Base-by-base conservation (phyloP, 2,329 filamentous ascomycete genomes). In the Lachnellula occidentalis region DNA sequence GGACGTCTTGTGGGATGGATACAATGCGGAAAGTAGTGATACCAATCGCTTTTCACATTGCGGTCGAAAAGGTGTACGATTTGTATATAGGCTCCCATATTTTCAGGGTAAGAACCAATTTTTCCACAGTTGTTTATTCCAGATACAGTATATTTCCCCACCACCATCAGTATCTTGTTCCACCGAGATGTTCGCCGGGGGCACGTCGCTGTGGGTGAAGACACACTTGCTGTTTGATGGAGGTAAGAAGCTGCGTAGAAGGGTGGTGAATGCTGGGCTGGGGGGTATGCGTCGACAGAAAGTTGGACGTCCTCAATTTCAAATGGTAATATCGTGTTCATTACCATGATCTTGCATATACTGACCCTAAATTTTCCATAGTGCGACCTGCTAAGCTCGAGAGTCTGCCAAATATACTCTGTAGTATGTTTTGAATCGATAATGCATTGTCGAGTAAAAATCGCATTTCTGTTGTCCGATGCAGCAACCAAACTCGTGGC, bases 261-360 rank as follows among this genome's bases (percentile, higher is more conserved):
- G 57, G 6, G 37, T 55, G 11, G 50, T 53, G 34, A 45, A 56
- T 45, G 52, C 27, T 37, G 43, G 27, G 27, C 51, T 54, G 5
- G 19, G n/a, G 21, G n/a, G 14, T 34, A 42, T 36, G 34, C 19
- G 45, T 39, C n/a, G 51, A 59, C 41, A 56, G 54, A 61, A 43
- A 61, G 59, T 39, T 55, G 48, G 34, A 59, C 58, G 19, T 61
- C 51, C n/a, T n/a, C n/a, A n/a, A n/a, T n/a, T 48, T 56, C 54
- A 19, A 57, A 61, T 51, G 39, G 46, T 36, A 45, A 22, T 31
- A 53, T 57, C 31, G 48, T 46, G 41, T 41, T 51, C n/a, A n/a
- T n/a, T n/a, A n/a, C n/a, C n/a, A n/a, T n/a, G n/a, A n/a, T n/a
- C n/a, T n/a, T n/a, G n/a, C n/a, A n/a, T n/a, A n/a, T n/a, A n/a